Evolutionary conservation across 257 asterid species (phyloP).

Genomic region (Schizonepeta tenuifolia): DNA sequence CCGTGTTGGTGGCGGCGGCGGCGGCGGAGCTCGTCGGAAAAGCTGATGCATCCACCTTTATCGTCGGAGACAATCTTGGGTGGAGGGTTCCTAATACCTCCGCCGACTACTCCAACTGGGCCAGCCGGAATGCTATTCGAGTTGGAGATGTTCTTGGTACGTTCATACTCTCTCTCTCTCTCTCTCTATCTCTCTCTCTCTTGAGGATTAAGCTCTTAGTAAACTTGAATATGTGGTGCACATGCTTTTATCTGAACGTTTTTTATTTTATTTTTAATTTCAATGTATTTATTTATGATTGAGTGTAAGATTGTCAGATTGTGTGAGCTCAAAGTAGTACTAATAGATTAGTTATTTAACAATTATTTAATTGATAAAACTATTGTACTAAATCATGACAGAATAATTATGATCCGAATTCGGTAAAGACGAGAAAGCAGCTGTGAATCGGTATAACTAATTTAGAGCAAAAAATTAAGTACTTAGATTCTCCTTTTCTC

Average conservation of each 20-base stretch:
- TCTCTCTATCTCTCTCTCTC: neutral
- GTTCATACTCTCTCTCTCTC: neutral
- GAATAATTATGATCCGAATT: neutral
- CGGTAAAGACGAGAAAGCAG: neutral
- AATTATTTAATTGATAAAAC: neutral
- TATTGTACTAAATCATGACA: neutral
- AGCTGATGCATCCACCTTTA: slow-evolving; percentile 51
- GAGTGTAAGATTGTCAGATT: neutral
- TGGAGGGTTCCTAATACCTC: slow-evolving; percentile 53
- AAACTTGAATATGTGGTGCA: too few relatives aligned
- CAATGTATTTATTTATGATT: neutral
- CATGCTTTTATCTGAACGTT: too few relatives aligned
- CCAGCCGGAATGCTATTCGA: slow-evolving; percentile 45
- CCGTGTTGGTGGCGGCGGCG: slow-evolving; percentile 23
- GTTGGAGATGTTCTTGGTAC: slow-evolving; percentile 60
- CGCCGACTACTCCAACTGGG: slow-evolving; percentile 46
- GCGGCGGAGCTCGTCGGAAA: slow-evolving; percentile 38
- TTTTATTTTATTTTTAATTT: neutral
- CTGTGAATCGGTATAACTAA: too few relatives aligned
- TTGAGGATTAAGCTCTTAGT: too few relatives aligned
- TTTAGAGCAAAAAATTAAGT: too few relatives aligned
- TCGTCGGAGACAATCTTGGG: slow-evolving; percentile 57
- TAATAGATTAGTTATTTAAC: neutral
- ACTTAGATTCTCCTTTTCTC: neutral
- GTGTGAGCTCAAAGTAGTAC: neutral